These are phyloP conservation scores for Stemphylium beticola DNA, from an alignment of 2,329 filamentous ascomycete genomes.

Conservation along the genomic window DNA sequence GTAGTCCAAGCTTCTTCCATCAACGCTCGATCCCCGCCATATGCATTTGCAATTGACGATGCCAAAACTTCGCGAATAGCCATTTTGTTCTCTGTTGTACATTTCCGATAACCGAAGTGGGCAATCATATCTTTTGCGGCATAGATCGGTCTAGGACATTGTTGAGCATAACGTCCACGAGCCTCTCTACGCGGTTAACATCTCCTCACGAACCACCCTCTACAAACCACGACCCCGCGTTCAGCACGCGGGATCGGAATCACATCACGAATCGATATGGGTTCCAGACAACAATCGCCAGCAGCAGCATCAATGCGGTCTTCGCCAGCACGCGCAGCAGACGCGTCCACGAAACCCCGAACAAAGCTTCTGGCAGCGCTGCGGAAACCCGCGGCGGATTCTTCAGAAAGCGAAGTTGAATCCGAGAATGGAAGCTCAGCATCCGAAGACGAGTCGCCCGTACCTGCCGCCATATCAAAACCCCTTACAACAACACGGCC, in stretches of 20 bases:
- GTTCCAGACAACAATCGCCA: not conserved
- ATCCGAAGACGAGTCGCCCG: constrained; percentile 32
- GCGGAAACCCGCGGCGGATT: constrained; percentile 22
- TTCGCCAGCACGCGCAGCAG: constrained; percentile 10
- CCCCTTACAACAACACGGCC: not conserved
- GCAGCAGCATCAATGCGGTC: not conserved
- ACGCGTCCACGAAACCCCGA: constrained; percentile 29
- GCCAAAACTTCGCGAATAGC: not conserved
- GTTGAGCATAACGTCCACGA: not conserved
- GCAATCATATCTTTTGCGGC: not conserved
- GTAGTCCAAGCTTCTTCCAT: constrained; percentile 13
- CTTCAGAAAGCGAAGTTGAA: constrained; percentile 51
- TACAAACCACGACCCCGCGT: not conserved
- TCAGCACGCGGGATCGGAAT: not conserved
- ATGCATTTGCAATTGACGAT: constrained; percentile 16
- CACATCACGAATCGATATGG: not conserved
- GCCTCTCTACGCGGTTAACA: not conserved
- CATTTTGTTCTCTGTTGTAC: not conserved
- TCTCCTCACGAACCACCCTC: not conserved
- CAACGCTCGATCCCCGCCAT: constrained; percentile 16
- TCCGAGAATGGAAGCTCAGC: constrained; percentile 41
- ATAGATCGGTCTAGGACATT: not conserved
- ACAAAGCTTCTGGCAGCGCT: constrained; percentile 30
- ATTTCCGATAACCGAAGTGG: not conserved
- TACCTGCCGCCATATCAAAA: constrained; percentile 46